Base-by-base conservation (phyloP, 2,329 filamentous ascomycete genomes). In the Neonectria hederae region DNA sequence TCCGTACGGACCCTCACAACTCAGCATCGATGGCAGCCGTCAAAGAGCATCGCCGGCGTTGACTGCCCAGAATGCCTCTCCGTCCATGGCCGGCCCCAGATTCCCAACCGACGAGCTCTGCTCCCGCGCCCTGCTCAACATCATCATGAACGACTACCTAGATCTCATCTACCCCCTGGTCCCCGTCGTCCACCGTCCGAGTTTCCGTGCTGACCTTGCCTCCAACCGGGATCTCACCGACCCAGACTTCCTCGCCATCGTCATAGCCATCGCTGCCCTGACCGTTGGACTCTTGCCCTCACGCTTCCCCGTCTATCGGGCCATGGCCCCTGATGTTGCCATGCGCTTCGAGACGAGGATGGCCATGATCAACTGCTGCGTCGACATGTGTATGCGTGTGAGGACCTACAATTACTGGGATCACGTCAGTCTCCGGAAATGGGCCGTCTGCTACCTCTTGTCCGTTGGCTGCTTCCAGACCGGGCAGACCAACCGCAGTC, bases 401-500 rank as follows among this genome's bases (percentile, higher is more conserved):
- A 67, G 74, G 13, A 65, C 65, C 1, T 49, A 60, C 6, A 64
- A 53, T 22, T 75, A 75, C 38, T 76, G 73, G 68, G 73, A 76
- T 43, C 63, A 71, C 2, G 66, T 76, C 5, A 78, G 71, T 63
- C 74, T 76, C 38, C 69, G 73, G n/a, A 79, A 79, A 48, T 79
- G 77, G 72, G 74, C 77, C 5, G 69, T 74, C 1, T 75, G 74
- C 1, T 80, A 78, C 53, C 61, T 77, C 1, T 65, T 78, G 4
- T 74, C 70, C 13, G 72, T 77, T 5, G 73, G 75, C 0, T 75
- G 75, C 19, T 73, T 78, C 51, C 77, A 80, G 40, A 75, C 76
- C 0, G 77, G 78, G 1, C 76, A 78, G 43, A 72, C 72, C 3
- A 80, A 79, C 57, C 74, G 72, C 32, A 73, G 76, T 9, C 71